Conservation (phyloP, 169 alveolate species). For the Plasmodium reichenowi region DNA sequence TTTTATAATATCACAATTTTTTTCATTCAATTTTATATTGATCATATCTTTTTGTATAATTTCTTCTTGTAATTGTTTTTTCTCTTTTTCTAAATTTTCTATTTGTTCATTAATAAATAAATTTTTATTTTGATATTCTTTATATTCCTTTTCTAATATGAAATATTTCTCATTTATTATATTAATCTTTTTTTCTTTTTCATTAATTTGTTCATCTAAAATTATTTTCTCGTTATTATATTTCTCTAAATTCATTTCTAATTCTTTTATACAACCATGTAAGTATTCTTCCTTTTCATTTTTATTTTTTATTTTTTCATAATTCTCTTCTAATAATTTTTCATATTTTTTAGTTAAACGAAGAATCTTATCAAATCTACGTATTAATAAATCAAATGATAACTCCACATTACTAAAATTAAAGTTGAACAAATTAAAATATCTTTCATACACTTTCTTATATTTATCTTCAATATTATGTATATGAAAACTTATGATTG, state of each 20-base stretch:
- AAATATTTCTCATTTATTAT: conserved; percentile 2
- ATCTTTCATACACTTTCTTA: conserved; percentile 27
- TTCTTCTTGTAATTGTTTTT: conserved; percentile 14
- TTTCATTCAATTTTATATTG: conserved; percentile 19
- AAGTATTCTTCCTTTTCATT: conserved; percentile 5
- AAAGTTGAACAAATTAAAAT: conserved; percentile 42
- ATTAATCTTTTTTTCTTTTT: conserved; percentile 40
- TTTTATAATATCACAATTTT: conserved; percentile 40
- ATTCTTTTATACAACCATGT: background rate
- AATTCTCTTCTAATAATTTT: background rate
- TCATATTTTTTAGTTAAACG: conserved; percentile 31
- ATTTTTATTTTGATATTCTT: conserved; percentile 25
- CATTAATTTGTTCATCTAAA: background rate
- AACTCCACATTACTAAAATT: conserved; percentile 56
- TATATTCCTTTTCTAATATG: conserved; percentile 11
- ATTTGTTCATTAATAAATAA: background rate
- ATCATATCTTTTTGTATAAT: conserved; percentile 7
- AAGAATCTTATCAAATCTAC: conserved; percentile 21
- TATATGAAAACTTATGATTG: conserved; percentile 23
- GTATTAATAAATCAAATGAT: conserved; percentile 25
- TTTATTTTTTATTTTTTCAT: conserved; percentile 8
- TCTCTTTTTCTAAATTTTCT: conserved; percentile 51
- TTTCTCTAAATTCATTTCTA: conserved; percentile 18
- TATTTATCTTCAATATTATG: conserved; percentile 16
- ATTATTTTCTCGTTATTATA: conserved; percentile 13